These are phyloP conservation scores for Paratinospora sagittata DNA, from an alignment of 164 flowering plant species.

Conservation along the genomic window DNA sequence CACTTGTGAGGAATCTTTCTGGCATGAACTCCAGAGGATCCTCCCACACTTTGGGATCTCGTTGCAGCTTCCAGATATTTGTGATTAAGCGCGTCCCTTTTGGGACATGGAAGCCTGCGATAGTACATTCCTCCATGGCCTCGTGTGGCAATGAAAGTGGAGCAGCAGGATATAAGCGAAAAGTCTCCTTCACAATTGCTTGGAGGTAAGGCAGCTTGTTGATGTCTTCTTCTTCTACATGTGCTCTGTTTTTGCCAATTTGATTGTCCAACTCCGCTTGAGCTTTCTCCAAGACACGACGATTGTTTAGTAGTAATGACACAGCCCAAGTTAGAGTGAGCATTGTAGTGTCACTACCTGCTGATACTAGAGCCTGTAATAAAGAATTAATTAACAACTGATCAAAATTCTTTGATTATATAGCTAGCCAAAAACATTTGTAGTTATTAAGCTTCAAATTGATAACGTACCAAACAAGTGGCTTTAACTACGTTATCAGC, in stretches of 20 bases:
- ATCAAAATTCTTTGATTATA: no score
- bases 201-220: slow-evolving; percentile 3
- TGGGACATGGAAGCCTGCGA: slow-evolving; percentile 11
- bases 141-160: slow-evolving; percentile 12
- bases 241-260: slow-evolving; percentile 27
- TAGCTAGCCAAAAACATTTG: no score
- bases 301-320: slow-evolving; percentile 28
- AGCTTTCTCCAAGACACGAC: slow-evolving; percentile 12
- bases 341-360: slow-evolving; percentile 20
- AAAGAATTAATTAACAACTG: no score
- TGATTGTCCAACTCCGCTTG: slow-evolving; percentile 26
- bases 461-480: slow-evolving; percentile 23
- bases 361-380: slow-evolving; percentile 15
- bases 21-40: slow-evolving; percentile 10
- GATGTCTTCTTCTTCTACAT: slow-evolving; percentile 17
- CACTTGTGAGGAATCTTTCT: slow-evolving; percentile 11
- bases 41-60: slow-evolving; percentile 4
- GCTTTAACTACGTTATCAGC: slow-evolving; percentile 18
- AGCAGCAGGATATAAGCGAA: slow-evolving; percentile 8
- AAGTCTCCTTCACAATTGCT: slow-evolving; percentile 10
- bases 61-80: slow-evolving; percentile 10
- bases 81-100: slow-evolving; percentile 10
- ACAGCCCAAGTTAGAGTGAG: slow-evolving; percentile 25
- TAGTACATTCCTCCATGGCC: slow-evolving; percentile 12
- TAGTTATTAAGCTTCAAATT: not conserved